Base-by-base conservation (phyloP, 306 rosid species). In the Malus orientalis region DNA sequence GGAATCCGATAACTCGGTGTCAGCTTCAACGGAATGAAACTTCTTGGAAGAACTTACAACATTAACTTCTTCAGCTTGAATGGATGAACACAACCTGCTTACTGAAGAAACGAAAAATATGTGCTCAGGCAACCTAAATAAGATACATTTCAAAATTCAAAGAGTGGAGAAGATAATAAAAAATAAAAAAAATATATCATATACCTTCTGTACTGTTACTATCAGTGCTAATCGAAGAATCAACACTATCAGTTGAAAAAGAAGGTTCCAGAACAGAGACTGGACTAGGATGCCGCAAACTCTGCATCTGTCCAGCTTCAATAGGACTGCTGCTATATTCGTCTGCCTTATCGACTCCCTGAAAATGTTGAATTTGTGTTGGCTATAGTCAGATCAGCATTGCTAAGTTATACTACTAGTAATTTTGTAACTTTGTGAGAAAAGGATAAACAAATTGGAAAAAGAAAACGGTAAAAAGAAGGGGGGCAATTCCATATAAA, bases 221-320 rank as follows among this genome's bases (percentile, higher is more conserved):
- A 61, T 89, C 95, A 4, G 91, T 73, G 73, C 86, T 81, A 51
- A 80, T 64, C 67, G 92, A 87, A 70, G 98, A 95, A 60, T 84
- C 93, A 49, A 82, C 84, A 83, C 96, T 92, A 76, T 95, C 98
- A 75, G 82, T 76, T 61, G 97, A 95, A 82, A 90, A 88, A 32
- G 93, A 84, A 73, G 89, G 91, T 84, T 90, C 96, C 23, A 95
- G 86, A 87, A 95, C 84, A 25, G 98, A 95, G 67, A 89, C 82
- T 44, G 98, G 97, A 87, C 98, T 92, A 58, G 93, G 93, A 74
- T 90, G 88, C 57, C 96, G 84, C 71, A 84, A 58, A 77, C 75
- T 84, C 58, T 29, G 73, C 36, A 75, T 74, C 44, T 67, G 79
- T 45, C 77, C 89, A 65, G 81, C 69, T 47, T 86, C 90, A 61